Conservation (phyloP, 805 yeast species). For the Saccharomycopsis fodiens region DNA sequence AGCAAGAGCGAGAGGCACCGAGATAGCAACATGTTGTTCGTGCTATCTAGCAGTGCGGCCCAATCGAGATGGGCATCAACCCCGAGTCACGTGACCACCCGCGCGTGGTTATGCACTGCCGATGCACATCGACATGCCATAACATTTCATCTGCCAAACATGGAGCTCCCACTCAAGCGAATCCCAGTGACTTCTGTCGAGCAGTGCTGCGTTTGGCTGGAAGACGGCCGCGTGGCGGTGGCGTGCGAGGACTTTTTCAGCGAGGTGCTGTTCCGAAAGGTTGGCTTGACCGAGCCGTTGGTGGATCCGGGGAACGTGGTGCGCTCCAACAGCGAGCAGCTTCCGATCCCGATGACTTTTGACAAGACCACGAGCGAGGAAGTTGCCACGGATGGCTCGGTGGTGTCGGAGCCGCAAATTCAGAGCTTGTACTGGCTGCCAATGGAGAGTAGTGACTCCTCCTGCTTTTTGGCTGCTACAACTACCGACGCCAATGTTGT, state of each 20-base stretch:
- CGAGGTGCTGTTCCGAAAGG: background rate
- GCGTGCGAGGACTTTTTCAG: background rate
- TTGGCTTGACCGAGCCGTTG: background rate
- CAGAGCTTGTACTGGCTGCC: conserved; percentile 10
- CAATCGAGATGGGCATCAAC: too few species aligned
- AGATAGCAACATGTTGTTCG: too few species aligned
- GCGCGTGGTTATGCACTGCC: too few species aligned
- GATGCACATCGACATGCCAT: too few species aligned
- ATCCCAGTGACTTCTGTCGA: background rate
- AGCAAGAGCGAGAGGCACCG: too few species aligned
- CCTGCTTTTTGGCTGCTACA: conserved; percentile 5
- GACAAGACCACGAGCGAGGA: conserved; percentile 1
- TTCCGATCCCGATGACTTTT: background rate
- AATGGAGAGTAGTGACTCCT: background rate
- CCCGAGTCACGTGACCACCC: too few species aligned
- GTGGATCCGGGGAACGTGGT: background rate
- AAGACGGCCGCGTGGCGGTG: conserved; percentile 6
- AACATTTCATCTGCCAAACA: too few species aligned
- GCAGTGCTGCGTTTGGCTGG: background rate
- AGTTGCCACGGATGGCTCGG: background rate
- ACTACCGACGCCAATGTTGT: conserved; percentile 11
- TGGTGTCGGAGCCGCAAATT: conserved; percentile 3
- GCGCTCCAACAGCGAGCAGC: background rate
- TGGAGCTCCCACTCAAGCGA: too few species aligned
- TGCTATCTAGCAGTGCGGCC: too few species aligned